Conservation (phyloP, 2,329 filamentous ascomycete species). For the Arachnopeziza araneosa region DNA sequence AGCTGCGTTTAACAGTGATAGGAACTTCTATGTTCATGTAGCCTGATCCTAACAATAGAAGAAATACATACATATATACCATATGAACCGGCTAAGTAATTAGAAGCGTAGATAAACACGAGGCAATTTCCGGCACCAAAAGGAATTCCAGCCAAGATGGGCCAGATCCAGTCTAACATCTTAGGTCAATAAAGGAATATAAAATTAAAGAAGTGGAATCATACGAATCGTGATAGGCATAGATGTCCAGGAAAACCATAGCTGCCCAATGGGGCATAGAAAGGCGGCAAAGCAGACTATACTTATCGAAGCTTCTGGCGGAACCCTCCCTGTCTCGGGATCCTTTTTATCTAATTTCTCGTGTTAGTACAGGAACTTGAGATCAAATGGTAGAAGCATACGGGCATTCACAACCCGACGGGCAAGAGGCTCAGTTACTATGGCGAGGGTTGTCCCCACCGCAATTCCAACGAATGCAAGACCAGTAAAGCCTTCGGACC, state of each 20-base stretch:
- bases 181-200: no score
- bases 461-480: constrained; percentile 71
- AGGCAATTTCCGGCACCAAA: constrained; percentile 73
- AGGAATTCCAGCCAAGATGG: constrained; percentile 71
- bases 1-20: neutral
- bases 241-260: constrained; percentile 86
- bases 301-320: constrained; percentile 75
- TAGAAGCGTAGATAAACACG: constrained; percentile 77
- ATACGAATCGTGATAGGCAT: constrained; percentile 61
- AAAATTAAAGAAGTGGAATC: no score
- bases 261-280: constrained; percentile 69
- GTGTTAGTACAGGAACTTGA: no score
- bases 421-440: constrained; percentile 64
- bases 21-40: no score
- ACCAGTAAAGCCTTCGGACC: constrained; percentile 67
- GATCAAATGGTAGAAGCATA: constrained; percentile 31
- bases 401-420: constrained; percentile 69
- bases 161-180: constrained; percentile 60
- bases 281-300: constrained; percentile 75
- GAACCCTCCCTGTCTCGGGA: constrained; percentile 64
- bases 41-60: neutral
- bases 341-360: constrained; percentile 46
- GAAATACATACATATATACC: constrained; percentile 53
- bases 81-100: constrained; percentile 75
- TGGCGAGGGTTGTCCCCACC: constrained; percentile 56